Evolutionary conservation across 345 rosid genomes (phyloP).

Genomic region (Gossypium turneri): DNA sequence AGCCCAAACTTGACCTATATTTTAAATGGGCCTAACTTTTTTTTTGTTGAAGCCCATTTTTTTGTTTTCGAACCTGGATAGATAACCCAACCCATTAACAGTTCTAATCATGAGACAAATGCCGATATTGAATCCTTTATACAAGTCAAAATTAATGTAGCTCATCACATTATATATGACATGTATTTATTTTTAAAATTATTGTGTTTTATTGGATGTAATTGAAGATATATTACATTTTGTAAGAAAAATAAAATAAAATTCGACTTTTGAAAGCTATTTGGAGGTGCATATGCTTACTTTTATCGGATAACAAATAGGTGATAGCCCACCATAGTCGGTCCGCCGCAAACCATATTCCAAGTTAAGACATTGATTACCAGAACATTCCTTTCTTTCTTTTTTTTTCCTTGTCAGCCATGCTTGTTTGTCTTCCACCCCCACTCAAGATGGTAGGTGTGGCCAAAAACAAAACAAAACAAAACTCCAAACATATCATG

Average conservation of each 20-base stretch:
- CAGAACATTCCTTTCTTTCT: slow-evolving; percentile 26
- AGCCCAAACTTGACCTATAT: no score
- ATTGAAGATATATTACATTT: no score
- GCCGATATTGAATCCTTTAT: not conserved
- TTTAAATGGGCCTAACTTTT: no score
- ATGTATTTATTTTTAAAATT: no score
- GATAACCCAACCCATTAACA: no score
- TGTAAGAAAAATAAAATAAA: no score
- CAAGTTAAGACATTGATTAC: slow-evolving; percentile 10
- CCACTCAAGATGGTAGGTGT: not conserved
- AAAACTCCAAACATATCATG: not conserved
- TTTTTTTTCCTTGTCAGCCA: not conserved
- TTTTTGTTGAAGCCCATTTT: fast-evolving
- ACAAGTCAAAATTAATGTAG: not conserved
- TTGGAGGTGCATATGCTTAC: not conserved
- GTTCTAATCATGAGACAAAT: not conserved
- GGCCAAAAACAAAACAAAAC: not conserved
- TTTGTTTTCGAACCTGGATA: fast-evolving
- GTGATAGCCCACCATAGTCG: slow-evolving; percentile 36
- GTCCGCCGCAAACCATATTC: slow-evolving; percentile 50
- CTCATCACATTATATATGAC: not conserved
- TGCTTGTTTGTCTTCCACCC: not conserved
- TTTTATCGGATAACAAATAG: not conserved
- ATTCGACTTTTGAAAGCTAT: not conserved
- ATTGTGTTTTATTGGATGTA: no score